Percentiles rank a stretch among this genome's conserved stretches.
These are phyloP conservation scores for Lactuca saligna DNA, from an alignment of 129 eudicot species.

Conservation along the genomic window DNA sequence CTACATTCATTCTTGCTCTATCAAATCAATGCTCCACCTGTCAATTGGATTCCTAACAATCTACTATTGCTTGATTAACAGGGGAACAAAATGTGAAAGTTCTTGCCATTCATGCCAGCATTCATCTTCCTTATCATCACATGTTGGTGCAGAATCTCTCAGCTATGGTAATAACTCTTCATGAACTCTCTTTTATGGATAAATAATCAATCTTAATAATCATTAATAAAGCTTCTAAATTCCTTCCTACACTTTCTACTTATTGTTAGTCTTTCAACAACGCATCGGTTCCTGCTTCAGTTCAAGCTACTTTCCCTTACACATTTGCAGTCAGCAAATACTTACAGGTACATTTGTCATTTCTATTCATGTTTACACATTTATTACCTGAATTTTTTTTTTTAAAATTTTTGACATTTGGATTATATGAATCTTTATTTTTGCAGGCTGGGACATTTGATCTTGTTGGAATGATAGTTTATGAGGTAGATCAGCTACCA, in stretches of 20 bases:
- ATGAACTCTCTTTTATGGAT: background rate
- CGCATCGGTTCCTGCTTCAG: constrained; percentile 81
- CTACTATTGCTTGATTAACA: constrained; percentile 28
- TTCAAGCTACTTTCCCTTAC: constrained; percentile 91
- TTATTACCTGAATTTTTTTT: background rate
- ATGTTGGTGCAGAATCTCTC: constrained; percentile 80
- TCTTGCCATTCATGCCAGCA: constrained; percentile 70
- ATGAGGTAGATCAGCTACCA: constrained; percentile 78
- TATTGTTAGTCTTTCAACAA: constrained; percentile 61
- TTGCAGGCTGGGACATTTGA: constrained; percentile 86
- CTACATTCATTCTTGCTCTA: background rate
- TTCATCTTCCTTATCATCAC: constrained; percentile 77
- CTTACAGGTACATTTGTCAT: constrained; percentile 56
- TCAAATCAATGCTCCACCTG: too few relatives aligned
- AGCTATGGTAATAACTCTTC: constrained; percentile 47
- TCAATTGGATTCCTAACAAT: too few relatives aligned
- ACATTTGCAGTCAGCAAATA: constrained; percentile 87
- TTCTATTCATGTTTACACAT: background rate
- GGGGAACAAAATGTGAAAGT: constrained; percentile 66
- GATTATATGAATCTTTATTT: too few relatives aligned
- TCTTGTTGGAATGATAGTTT: constrained; percentile 84
- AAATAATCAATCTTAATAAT: too few relatives aligned
- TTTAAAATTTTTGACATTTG: background rate
- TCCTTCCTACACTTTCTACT: too few relatives aligned
- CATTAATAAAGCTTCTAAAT: too few relatives aligned